Base-by-base conservation (phyloP, 257 asterid genomes). In the Phtheirospermum japonicum region DNA sequence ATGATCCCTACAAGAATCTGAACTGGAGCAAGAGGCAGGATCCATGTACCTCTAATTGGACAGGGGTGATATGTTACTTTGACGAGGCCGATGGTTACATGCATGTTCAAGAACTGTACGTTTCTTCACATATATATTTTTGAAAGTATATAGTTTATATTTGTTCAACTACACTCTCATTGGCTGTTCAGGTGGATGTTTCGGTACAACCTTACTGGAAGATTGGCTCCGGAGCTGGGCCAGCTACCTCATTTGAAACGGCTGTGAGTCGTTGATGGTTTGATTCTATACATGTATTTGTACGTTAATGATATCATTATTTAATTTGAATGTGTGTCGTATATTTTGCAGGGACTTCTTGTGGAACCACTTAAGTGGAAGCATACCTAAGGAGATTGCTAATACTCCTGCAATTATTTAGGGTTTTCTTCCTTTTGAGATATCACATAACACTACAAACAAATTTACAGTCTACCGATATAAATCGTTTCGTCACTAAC, bases 321-420 rank as follows among this genome's bases (percentile, higher is more conserved):
- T n/a, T n/a, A n/a, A n/a, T n/a, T n/a, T n/a, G n/a, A n/a, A n/a
- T n/a, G n/a, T n/a, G n/a, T n/a, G n/a, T n/a, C n/a, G n/a, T n/a
- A n/a, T n/a, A n/a, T n/a, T 12, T 37, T 23, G 11, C 71, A 80
- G 82, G 78, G 78, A 80, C 66, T 80, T 80, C 48, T 59, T 80
- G 80, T 80, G 82, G 80, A 76, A 80, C 73, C 16, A 34, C 49
- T 56, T 80, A 46, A 54, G 52, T 45, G 85, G 85, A 66, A 74
- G 78, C 82, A 71, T 80, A 68, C 85, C 82, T 2, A 80, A 69
- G 76, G 82, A 80, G 78, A 72, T 76, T 53, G 82, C 80, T 63
- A 62, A 52, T 54, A 71, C 74, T 13, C 66, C 82, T 55, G 73
- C 80, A 31, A 80, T 80, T 51, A 9, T 37, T 37, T n/a, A n/a